A percentile compares a stretch with the other conserved stretches of the same genome.
Evolutionary conservation across 2,329 filamentous ascomycete species (phyloP).

Genomic region (Aureobasidium sp.): DNA sequence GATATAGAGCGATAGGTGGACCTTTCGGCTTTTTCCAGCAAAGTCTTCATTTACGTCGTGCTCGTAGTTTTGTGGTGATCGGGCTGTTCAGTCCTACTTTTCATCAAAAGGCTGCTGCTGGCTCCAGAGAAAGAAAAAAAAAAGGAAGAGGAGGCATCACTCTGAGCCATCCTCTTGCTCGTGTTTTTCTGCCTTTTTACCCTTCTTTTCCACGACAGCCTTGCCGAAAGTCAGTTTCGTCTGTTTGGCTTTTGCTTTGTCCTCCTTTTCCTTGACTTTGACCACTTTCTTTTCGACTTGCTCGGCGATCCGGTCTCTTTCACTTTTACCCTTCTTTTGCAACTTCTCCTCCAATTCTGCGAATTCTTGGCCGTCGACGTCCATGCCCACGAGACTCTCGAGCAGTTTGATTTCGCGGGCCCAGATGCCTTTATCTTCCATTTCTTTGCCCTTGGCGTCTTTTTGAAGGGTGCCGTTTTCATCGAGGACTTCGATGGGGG

Average conservation of each 20-base stretch:
- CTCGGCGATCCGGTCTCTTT: slow-evolving; percentile 68
- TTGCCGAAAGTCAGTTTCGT: slow-evolving; percentile 71
- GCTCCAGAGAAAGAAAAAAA: too few species aligned
- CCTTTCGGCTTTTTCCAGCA: too few species aligned
- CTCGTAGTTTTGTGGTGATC: too few species aligned
- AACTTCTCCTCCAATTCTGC: slow-evolving; percentile 56
- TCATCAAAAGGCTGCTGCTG: too few species aligned
- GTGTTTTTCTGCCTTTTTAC: slow-evolving; percentile 25
- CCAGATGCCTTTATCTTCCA: slow-evolving; percentile 80
- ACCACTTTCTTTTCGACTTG: slow-evolving; percentile 70
- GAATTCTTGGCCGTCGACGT: slow-evolving; percentile 69
- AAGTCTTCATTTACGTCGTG: too few species aligned
- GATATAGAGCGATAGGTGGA: too few species aligned
- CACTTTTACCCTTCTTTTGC: slow-evolving; percentile 58
- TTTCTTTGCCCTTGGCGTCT: slow-evolving; percentile 40
- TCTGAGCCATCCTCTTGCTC: slow-evolving; percentile 16
- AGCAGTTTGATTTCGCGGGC: slow-evolving; percentile 91
- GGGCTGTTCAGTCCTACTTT: too few species aligned
- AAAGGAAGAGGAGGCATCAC: slow-evolving; percentile 9
- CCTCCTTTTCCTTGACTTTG: slow-evolving; percentile 23
- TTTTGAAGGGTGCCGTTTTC: slow-evolving; percentile 50
- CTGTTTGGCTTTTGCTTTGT: slow-evolving; percentile 50
- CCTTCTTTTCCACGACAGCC: slow-evolving; percentile 68
- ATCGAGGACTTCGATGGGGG: slow-evolving; percentile 72
- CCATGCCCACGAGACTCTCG: slow-evolving; percentile 79